phyloP scores from a whole-genome alignment of 164 flowering plant genomes.

The Aristolochia contorta region DNA sequence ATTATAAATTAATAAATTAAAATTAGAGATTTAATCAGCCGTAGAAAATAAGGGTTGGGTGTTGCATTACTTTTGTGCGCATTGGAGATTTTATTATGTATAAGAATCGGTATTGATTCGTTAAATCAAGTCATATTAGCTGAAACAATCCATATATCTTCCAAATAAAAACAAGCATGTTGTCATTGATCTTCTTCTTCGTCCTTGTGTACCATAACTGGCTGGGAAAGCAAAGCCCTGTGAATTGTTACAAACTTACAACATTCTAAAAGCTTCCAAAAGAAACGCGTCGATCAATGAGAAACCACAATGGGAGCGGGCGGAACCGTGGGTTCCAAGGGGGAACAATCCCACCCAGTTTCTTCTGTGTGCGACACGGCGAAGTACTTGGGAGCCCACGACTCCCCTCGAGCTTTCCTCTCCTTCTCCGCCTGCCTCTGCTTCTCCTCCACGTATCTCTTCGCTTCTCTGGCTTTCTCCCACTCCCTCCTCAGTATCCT shows the following conservation, averaged over 20 bases:
- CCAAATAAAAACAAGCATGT: too few species aligned
- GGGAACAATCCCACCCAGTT: slow-evolving; percentile 10
- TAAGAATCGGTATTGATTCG: too few species aligned
- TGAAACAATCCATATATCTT: too few species aligned
- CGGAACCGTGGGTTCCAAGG: slow-evolving; percentile 5
- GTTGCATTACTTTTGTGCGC: too few species aligned
- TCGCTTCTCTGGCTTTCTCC: slow-evolving; percentile 70
- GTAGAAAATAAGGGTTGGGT: too few species aligned
- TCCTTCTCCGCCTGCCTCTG: slow-evolving; percentile 46
- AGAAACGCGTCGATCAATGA: not conserved
- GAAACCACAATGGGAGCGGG: slow-evolving; percentile 12
- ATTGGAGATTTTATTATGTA: too few species aligned
- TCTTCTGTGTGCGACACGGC: slow-evolving; percentile 11
- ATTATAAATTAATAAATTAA: too few species aligned
- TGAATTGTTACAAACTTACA: not conserved
- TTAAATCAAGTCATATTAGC: too few species aligned
- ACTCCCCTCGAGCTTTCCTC: slow-evolving; percentile 31
- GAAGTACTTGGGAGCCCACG: slow-evolving; percentile 69
- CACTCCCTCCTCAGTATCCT: slow-evolving; percentile 47
- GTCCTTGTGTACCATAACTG: too few species aligned
- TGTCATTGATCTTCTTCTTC: too few species aligned
- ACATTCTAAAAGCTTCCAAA: not conserved
- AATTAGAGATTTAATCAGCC: too few species aligned
- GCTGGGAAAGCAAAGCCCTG: too few species aligned
- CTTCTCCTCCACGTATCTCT: slow-evolving; percentile 47